phyloP scores from a whole-genome alignment of 331 rosid genomes.

The Telfairia occidentalis region DNA sequence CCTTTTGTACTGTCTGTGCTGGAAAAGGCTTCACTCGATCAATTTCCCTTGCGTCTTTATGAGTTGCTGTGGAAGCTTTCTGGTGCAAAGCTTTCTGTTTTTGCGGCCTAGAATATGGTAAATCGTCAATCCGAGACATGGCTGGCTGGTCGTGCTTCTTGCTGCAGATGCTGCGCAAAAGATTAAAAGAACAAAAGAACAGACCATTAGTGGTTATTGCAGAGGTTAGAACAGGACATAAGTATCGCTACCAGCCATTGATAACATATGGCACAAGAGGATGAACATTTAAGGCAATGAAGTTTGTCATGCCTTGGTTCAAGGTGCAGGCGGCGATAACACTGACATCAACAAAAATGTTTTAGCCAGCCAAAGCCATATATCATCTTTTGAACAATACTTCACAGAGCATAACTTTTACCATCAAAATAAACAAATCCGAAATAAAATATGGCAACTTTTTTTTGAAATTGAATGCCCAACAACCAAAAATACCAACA shows the following conservation, averaged over 20 bases:
- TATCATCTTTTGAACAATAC: neutral
- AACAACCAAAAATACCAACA: neutral
- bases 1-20: slow-evolving; percentile 38
- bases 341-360: neutral
- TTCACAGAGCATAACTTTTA: neutral
- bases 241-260: neutral
- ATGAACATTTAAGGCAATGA: neutral
- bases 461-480: neutral
- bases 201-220: neutral
- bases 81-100: slow-evolving; percentile 47
- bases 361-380: neutral
- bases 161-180: neutral
- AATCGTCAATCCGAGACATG: slow-evolving; percentile 42
- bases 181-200: neutral
- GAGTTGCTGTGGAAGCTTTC: slow-evolving; percentile 28
- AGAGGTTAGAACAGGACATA: neutral
- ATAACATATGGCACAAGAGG: neutral
- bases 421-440: neutral
- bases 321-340: neutral
- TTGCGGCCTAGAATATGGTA: slow-evolving; percentile 35
- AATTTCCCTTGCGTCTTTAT: slow-evolving; percentile 24
- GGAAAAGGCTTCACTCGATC: slow-evolving; percentile 29
- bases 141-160: slow-evolving; percentile 20
- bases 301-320: neutral
- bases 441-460: neutral